These are phyloP conservation scores for Avena insularis DNA, from an alignment of 176 grass and related monocot species.

Conservation along the genomic window DNA sequence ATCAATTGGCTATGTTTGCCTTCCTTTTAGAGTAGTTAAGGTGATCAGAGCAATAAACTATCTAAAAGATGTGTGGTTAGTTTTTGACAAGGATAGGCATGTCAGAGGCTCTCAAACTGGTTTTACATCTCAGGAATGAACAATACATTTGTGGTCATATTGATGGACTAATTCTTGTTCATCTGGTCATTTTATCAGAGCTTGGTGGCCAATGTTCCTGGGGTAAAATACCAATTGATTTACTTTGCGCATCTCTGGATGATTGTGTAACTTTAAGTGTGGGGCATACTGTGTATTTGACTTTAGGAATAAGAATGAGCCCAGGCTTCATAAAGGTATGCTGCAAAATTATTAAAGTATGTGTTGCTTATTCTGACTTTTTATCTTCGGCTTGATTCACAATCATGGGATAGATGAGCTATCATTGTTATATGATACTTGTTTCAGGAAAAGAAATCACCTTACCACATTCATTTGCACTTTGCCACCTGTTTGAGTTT, in stretches of 20 bases:
- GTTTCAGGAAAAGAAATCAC: neutral
- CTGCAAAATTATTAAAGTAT: neutral
- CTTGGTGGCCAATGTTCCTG: constrained; percentile 83
- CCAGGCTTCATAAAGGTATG: constrained; percentile 88
- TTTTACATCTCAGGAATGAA: constrained; percentile 18
- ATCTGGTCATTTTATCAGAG: constrained; percentile 52
- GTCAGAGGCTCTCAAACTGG: neutral
- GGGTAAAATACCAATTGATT: constrained; percentile 86
- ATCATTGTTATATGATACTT: neutral
- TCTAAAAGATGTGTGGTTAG: constrained; percentile 16
- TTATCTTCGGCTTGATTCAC: neutral
- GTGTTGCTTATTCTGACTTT: neutral
- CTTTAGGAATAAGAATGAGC: constrained; percentile 74
- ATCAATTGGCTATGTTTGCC: neutral
- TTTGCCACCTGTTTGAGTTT: constrained; percentile 9
- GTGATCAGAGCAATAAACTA: constrained; percentile 5
- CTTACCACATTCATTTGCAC: neutral
- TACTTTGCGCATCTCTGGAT: constrained; percentile 80
- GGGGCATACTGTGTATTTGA: constrained; percentile 70
- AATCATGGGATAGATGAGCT: neutral
- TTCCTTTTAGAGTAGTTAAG: neutral
- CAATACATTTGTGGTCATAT: constrained; percentile 25
- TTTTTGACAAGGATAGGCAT: neutral
- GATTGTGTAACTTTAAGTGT: constrained; percentile 79
- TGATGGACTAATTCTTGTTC: constrained; percentile 38